Evolutionary conservation across 139 green algal species (phyloP), one percentile per base, ranked within the genome.

Genomic region (Chlorella sp.): DNA sequence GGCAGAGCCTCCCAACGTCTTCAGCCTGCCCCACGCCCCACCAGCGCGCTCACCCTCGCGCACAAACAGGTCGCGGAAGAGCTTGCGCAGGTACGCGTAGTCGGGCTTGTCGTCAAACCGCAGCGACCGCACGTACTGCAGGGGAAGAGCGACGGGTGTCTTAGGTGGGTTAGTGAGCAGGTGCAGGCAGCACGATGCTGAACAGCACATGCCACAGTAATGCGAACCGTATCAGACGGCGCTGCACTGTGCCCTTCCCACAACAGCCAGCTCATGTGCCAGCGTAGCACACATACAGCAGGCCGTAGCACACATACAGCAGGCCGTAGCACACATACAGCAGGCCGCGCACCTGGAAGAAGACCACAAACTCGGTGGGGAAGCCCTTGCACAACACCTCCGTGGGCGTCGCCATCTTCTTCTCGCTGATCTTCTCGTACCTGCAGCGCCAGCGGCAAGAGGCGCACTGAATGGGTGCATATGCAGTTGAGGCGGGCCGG

Each of bases 361-460:
- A 99, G 24, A 96, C 97, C 36, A 97, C 93, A 87, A 99, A 98
- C 93, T 99, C 97, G 73, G 94, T 90, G 17, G 97, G 97, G 89
- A 97, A 99, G 70, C 95, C 96, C 90, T 98, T 99, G 93, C 97
- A 99, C 22, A 99, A 91, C 58, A 95, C 87, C 93, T 99, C 97
- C 64, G 98, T 98, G 77, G 97, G 97, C 19, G 97, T 99, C 43
- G 92, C 95, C 96, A 99, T 99, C 93, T 99, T 99, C 92, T 98
- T 99, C 89, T 99, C 97, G 80, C 94, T 98, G 92, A 99, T 99
- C 92, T 99, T 99, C 89, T 99, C 97, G 87, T 99, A 99, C 81
- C 81, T 86, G 81, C 34, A 58, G 32, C 4, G 30, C 3, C 16
- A 30, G 20, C 36, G 2, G 22, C n/a, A 72, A 22, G 8, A 22